Evolutionary conservation across 768 basidiomycete genomes (phyloP), one percentile per base, ranked within the genome.

Genomic region (Fistulinella prunicolor): DNA sequence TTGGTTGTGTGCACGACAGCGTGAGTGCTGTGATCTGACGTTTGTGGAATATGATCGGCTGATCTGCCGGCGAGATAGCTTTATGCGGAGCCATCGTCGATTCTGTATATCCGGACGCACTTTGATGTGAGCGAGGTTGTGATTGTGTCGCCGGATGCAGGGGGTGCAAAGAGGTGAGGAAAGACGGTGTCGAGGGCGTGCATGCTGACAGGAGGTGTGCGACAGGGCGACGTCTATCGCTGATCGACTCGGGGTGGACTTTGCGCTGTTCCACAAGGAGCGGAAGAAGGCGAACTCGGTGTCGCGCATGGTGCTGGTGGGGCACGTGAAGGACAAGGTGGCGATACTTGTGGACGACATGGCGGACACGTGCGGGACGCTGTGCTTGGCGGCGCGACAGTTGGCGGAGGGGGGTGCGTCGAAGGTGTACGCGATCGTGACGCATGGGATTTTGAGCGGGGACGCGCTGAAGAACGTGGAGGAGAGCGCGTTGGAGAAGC

Each of bases 201-300:
- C 20, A 22, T 20, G 34, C 60, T 70, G 47, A 67, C 44, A 17
- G 44, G 50, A 20, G 12, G 34, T 29, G 40, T 19, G n/a, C 12
- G 42, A 40, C 70, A 97, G 95, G 68, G 96, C 94, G 24, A 96
- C 95, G 26, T 94, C 94, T 17, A 90, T 99, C 59, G 95, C 96
- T 20, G 95, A 98, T 68, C 83, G 90, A 39, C 78, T 98, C 50
- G 92, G 93, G 43, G 89, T 98, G 49, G 95, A 98, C 63, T 98
- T 99, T 73, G 96, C 96, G 21, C 75, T 99, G 46, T 98, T 98
- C 77, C 96, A 99, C 82, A 94, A 98, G 66, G 96, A 99, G 76
- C 88, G 95, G 51, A 94, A 94, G 75, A 94, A 91, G 71, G 91
- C 91, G 24, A 95, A 94, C 68, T 87, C 92, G 54, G 91, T 95